Evolutionary conservation across 2,329 filamentous ascomycete genomes (phyloP).

Genomic region (Hirsutella minnesotensis): DNA sequence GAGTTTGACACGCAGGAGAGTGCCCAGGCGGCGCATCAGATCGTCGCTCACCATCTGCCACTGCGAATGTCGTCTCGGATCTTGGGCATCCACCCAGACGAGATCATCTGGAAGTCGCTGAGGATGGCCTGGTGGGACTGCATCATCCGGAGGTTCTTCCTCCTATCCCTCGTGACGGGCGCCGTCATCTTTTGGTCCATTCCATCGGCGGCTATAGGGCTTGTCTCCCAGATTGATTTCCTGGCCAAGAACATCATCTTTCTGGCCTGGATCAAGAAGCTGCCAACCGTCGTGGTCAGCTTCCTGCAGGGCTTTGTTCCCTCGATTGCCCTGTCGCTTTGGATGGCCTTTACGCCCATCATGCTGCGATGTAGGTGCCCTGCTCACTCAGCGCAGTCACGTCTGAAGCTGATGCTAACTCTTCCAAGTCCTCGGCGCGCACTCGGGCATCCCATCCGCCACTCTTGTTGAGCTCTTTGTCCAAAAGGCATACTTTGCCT

Average conservation of each 20-base stretch:
- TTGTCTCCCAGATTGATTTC: conserved; percentile 72
- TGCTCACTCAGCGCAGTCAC: too few species aligned
- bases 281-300: conserved; percentile 63
- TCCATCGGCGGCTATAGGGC: conserved; percentile 66
- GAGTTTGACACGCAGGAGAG: conserved; percentile 76
- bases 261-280: conserved; percentile 56
- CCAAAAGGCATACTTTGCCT: conserved; percentile 83
- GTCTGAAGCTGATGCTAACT: conserved; percentile 5
- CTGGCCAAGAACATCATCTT: conserved; percentile 57
- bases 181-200: conserved; percentile 81
- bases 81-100: conserved; percentile 68
- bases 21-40: conserved; percentile 79
- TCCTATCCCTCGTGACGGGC: conserved; percentile 60
- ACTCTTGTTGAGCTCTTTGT: conserved; percentile 78
- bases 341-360: conserved; percentile 78
- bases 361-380: conserved; percentile 49
- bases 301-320: conserved; percentile 79
- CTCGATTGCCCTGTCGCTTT: conserved; percentile 61
- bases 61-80: conserved; percentile 79
- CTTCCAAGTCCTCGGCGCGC: conserved; percentile 54
- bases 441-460: conserved; percentile 67
- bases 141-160: conserved; percentile 57
- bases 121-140: conserved; percentile 79
- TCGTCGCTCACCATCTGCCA: conserved; percentile 74
- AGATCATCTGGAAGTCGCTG: conserved; percentile 82